Evolutionary conservation across 1,284 basidiomycete species (phyloP), one percentile per base, ranked within the genome.

Genomic region (Cutaneotrichosporon curvatum): DNA sequence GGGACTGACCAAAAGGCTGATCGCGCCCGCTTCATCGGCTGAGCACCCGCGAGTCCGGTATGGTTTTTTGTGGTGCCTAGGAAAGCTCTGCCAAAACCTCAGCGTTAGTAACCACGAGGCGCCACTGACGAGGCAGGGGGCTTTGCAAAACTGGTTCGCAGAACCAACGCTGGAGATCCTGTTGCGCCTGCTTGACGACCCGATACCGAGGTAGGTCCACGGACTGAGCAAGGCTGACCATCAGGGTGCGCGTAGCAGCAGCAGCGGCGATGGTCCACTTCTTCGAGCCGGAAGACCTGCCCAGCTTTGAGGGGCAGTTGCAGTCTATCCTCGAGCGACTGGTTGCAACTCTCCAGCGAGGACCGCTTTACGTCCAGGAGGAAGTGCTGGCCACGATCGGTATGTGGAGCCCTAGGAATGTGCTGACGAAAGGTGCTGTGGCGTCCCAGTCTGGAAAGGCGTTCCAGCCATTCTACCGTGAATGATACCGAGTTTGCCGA

Each of bases 241-340:
- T 23, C 57, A 87, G 87, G 23, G 86, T 90, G 0, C 85, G 87
- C 51, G 76, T 85, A 0, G 87, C 90, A 57, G 85, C 87, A 0
- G 85, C 85, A 0, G 83, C 87, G 0, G 85, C 85, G 0, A 74
- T 89, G n/a, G 86, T 88, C 61, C 89, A 89, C 67, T 89, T 89
- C 69, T 90, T 85, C 67, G 83, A 88, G 63, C 83, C 83, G 32
- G 83, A 85, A 25, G 81, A 81, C 55, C 76, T 79, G n/a, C 78
- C 83, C 16, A 81, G 79, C 0, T 77, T 87, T 3, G 59, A 83
- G 1, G 82, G 82, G 0, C 86, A 85, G 63, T 77, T 90, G 14
- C 85, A 50, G 33, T 20, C 40, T 1, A 42, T 50, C 19, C 48
- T 54, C n/a, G 40, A 49, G 1, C 39, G 40, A 10, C 43, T 54